Conservation (phyloP, 2,329 filamentous ascomycete genomes). For the Drechmeria coniospora region DNA sequence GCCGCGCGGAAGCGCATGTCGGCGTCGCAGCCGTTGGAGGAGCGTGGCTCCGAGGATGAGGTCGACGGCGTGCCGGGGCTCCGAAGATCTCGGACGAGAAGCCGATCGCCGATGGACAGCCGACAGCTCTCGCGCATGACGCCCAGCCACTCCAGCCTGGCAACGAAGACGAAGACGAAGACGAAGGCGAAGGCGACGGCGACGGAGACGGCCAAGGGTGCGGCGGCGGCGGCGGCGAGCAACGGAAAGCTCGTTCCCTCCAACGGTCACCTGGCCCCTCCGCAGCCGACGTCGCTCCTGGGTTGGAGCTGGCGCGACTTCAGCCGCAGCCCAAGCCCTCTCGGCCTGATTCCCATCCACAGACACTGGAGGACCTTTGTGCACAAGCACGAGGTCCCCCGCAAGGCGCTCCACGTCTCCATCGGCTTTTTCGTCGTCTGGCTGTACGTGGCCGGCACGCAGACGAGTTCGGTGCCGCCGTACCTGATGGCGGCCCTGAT, state of each 20-base stretch:
- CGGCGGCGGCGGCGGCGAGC: slow-evolving; percentile 11
- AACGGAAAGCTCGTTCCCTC: slow-evolving; percentile 18
- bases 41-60: slow-evolving; percentile 37
- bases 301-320: slow-evolving; percentile 75
- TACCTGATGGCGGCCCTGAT: slow-evolving; percentile 68
- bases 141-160: slow-evolving; percentile 26
- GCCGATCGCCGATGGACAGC: slow-evolving; percentile 48
- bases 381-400: slow-evolving; percentile 91
- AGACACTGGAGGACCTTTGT: slow-evolving; percentile 81
- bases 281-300: slow-evolving; percentile 36
- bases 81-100: slow-evolving; percentile 53
- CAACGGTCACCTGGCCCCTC: slow-evolving; percentile 59
- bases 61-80: slow-evolving; percentile 29
- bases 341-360: slow-evolving; percentile 91
- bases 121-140: slow-evolving; percentile 39
- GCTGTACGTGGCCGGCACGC: slow-evolving; percentile 67
- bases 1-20: slow-evolving; percentile 42
- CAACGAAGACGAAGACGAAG: slow-evolving; percentile 12
- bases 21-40: slow-evolving; percentile 44
- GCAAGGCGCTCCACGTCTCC: slow-evolving; percentile 84
- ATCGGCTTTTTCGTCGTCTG: slow-evolving; percentile 89
- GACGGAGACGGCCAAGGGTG: too few relatives aligned
- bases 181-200: too few relatives aligned
- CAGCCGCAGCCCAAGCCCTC: slow-evolving; percentile 79
- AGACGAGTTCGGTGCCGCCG: slow-evolving; percentile 65